phyloP scores from a whole-genome alignment of 257 asterid species.

The Avicennia marina region DNA sequence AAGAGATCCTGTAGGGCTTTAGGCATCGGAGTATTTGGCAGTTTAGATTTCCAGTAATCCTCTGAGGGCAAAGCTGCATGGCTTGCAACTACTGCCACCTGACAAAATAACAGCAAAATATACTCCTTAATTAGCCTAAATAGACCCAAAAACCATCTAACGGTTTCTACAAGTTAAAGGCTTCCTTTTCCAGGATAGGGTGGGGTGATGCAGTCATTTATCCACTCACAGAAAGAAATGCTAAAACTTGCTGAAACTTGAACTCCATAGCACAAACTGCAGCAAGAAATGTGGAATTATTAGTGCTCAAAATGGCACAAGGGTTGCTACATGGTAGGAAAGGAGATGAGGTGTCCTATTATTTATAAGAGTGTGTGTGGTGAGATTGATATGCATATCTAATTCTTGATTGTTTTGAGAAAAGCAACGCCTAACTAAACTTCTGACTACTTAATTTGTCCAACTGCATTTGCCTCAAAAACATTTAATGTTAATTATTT shows the following conservation, averaged over 20 bases:
- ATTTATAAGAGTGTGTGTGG: not conserved
- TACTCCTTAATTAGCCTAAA: too few species aligned
- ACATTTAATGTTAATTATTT: too few species aligned
- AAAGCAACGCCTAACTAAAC: too few species aligned
- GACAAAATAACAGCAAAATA: not conserved
- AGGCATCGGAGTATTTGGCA: slow-evolving; percentile 27
- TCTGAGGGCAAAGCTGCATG: slow-evolving; percentile 19
- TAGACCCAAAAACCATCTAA: too few species aligned
- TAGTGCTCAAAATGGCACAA: not conserved
- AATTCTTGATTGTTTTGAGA: too few species aligned
- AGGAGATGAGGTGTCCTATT: not conserved
- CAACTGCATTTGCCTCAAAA: too few species aligned
- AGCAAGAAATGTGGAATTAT: not conserved
- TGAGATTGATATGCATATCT: too few species aligned
- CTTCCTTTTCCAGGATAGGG: too few species aligned
- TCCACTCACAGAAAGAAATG: slow-evolving; percentile 9
- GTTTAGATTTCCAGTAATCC: slow-evolving; percentile 25
- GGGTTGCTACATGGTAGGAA: not conserved
- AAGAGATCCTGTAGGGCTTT: slow-evolving; percentile 16
- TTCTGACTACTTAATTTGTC: too few species aligned
- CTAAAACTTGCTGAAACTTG: not conserved
- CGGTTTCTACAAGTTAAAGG: too few species aligned
- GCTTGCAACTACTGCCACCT: slow-evolving; percentile 23
- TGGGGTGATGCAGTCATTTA: too few species aligned
- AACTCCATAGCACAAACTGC: not conserved